Conservation (phyloP, 768 basidiomycete species). For the Pleurotus pulmonarius region DNA sequence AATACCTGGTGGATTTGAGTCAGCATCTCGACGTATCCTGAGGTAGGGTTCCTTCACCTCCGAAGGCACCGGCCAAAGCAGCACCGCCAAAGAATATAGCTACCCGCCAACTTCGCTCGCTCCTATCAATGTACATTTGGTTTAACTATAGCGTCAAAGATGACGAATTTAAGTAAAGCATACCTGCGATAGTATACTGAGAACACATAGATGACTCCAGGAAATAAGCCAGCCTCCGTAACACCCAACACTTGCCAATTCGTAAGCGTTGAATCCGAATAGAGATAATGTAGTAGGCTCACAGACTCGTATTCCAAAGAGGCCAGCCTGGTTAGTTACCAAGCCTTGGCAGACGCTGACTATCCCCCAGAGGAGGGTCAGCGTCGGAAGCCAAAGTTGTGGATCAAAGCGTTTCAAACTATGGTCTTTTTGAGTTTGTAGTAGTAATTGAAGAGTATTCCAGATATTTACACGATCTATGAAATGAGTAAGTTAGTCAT, state of each 20-base stretch:
- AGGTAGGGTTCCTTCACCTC: slow-evolving; percentile 30
- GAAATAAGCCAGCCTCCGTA: slow-evolving; percentile 59
- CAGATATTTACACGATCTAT: slow-evolving; percentile 36
- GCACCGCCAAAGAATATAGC: slow-evolving; percentile 62
- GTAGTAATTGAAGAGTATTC: neutral
- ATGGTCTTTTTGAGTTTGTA: neutral
- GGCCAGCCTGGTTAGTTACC: slow-evolving; percentile 46
- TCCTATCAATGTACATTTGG: slow-evolving; percentile 25
- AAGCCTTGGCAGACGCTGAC: slow-evolving; percentile 53
- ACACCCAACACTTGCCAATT: slow-evolving; percentile 44
- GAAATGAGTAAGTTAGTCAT: neutral
- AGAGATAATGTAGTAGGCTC: slow-evolving; percentile 14
- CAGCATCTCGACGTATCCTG: neutral
- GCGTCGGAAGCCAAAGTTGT: slow-evolving; percentile 54
- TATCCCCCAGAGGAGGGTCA: slow-evolving; percentile 59
- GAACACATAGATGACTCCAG: slow-evolving; percentile 55
- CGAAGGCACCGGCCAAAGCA: slow-evolving; percentile 62
- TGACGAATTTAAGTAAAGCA: neutral
- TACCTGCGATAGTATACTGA: slow-evolving; percentile 54
- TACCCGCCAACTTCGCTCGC: slow-evolving; percentile 57
- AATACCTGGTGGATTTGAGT: slow-evolving; percentile 33
- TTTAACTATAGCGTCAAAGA: neutral
- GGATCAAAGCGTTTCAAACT: slow-evolving; percentile 59
- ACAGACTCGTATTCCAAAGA: slow-evolving; percentile 55
- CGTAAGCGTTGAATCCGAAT: neutral